A percentile compares a stretch with the other conserved stretches of the same genome.
Conservation (phyloP, 345 rosid species). For the Corchorus olitorius region DNA sequence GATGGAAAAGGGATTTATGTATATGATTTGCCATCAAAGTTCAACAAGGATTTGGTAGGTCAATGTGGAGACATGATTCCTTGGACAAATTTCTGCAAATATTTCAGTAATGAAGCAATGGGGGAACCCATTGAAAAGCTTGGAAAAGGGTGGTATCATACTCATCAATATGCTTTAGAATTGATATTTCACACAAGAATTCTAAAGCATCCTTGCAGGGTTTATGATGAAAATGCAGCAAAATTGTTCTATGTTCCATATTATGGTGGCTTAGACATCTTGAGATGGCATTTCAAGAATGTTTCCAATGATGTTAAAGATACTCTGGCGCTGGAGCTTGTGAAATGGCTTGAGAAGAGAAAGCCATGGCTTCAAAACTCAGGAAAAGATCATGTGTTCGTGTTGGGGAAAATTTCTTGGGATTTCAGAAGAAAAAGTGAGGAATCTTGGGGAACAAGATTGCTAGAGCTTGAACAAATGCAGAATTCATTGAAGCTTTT, state of each 20-base stretch:
- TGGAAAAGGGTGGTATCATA: conserved; percentile 65
- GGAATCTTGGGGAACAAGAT: conserved; percentile 68
- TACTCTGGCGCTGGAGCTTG: conserved; percentile 47
- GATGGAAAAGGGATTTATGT: conserved; percentile 64
- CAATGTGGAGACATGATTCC: conserved; percentile 80
- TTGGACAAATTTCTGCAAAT: conserved; percentile 65
- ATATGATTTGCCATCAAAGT: conserved; percentile 76
- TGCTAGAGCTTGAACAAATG: conserved; percentile 71
- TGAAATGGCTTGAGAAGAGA: conserved; percentile 69
- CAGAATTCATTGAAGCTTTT: conserved; percentile 78
- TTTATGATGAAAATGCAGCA: conserved; percentile 57
- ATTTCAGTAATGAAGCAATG: conserved; percentile 55
- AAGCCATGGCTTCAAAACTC: conserved; percentile 54
- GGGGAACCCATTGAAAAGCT: conserved; percentile 62
- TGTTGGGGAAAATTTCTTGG: conserved; percentile 82
- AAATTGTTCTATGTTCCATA: conserved; percentile 84
- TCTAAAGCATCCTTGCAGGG: conserved; percentile 82
- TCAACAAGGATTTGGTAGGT: conserved; percentile 74
- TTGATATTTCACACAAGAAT: conserved; percentile 72
- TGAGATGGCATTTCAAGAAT: conserved; percentile 92
- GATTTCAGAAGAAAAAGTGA: conserved; percentile 71
- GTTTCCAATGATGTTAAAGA: conserved; percentile 74
- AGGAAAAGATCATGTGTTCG: conserved; percentile 89
- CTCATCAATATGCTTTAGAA: conserved; percentile 80
- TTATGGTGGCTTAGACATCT: conserved; percentile 76